Base-by-base conservation (phyloP, 495 filamentous ascomycete genomes). In the Hypoxylon trugodes region DNA sequence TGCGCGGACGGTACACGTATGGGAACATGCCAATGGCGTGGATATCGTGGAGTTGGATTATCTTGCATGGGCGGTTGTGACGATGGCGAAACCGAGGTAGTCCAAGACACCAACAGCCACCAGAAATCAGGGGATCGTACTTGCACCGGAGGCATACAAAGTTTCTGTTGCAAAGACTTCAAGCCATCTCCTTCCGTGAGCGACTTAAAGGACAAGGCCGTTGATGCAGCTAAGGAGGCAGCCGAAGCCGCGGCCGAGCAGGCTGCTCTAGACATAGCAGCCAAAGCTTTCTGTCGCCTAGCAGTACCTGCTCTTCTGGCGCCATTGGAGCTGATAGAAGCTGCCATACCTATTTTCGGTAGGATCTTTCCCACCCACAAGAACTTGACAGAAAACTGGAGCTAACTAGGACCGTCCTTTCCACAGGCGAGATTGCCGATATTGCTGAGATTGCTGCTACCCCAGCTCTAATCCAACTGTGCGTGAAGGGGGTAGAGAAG, bases 11-110 rank as follows among this genome's bases (percentile, higher is more conserved):
- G 82, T 47, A 19, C 60, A 19, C 16, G 60, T 8, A 64, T 75
- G 43, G 54, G 73, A 36, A 13, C 55, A 1, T 42, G 78, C 63
- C 76, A 82, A 45, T 85, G 80, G 82, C 37, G 37, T 8, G 37
- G 37, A 19, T 41, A 41, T 41, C 37, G 37, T 41, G 37, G 37
- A 8, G 9, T 41, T 3, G 37, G 37, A 5, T 19, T 41, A 8
- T 41, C 37, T 4, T 41, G 37, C 22, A 41, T 41, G 3, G 73
- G 81, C 3, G 72, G 70, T 1, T 85, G 70, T 59, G 70, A 84
- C 58, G 74, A 78, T 55, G 46, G n/a, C 1, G 43, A 66, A 8
- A 84, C 80, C 0, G 37, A 41, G 6, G 16, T 41, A 5, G 37
- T 41, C 37, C 18, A 15, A 5, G 37, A 41, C 10, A 41, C 37